Evolutionary conservation across 2,329 filamentous ascomycete species (phyloP).

Genomic region (Exophiala xenobiotica): DNA sequence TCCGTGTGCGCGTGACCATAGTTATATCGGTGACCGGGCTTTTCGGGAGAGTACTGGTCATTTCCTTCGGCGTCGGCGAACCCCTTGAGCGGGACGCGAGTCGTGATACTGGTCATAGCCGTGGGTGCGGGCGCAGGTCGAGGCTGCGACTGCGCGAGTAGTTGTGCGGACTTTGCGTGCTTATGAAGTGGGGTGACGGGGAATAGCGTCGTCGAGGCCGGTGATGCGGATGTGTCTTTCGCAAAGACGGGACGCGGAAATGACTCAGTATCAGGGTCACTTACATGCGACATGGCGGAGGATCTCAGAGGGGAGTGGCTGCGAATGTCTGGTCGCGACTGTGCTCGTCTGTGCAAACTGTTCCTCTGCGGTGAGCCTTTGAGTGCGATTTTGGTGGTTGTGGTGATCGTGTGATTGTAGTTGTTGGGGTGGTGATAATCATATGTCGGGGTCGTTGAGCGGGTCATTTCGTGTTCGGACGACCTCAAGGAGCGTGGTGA

Average conservation of each 20-base stretch:
- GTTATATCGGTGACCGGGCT: too few species aligned
- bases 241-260: not conserved
- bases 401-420: slow-evolving; percentile 13
- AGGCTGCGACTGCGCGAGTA: slow-evolving; percentile 10
- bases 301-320: slow-evolving; percentile 22
- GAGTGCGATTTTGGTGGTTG: slow-evolving; percentile 23
- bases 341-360: slow-evolving; percentile 21
- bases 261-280: not conserved
- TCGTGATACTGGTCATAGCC: slow-evolving; percentile 25
- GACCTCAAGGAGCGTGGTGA: slow-evolving; percentile 22
- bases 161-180: slow-evolving; percentile 22
- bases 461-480: slow-evolving; percentile 3
- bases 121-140: slow-evolving; percentile 11
- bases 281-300: slow-evolving; percentile 12
- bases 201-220: slow-evolving; percentile 26
- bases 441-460: slow-evolving; percentile 1
- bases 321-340: slow-evolving; percentile 24
- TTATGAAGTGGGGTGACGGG: slow-evolving; percentile 29
- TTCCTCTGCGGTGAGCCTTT: slow-evolving; percentile 20
- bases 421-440: slow-evolving; percentile 5
- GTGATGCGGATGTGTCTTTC: slow-evolving; percentile 26
- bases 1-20: slow-evolving; percentile 37
- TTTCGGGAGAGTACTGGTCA: slow-evolving; percentile 14
- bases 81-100: slow-evolving; percentile 27
- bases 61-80: slow-evolving; percentile 18